Evolutionary conservation across 2,329 filamentous ascomycete species (phyloP).

Genomic region (Sporothrix schenckii): DNA sequence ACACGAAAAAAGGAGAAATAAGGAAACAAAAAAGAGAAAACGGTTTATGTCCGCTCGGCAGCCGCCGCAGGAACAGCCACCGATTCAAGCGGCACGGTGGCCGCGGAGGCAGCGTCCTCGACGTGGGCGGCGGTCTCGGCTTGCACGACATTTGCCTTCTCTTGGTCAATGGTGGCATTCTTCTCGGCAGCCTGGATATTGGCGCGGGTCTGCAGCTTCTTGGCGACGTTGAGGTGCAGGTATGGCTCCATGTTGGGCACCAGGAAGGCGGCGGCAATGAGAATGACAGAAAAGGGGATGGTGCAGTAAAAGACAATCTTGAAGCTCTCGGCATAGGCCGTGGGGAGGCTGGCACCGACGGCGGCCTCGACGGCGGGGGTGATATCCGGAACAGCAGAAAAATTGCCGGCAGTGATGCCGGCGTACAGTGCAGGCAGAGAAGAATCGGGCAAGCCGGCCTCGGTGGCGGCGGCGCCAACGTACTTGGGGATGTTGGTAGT

Average conservation of each 20-base stretch:
- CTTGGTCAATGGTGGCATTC: constrained; percentile 8
- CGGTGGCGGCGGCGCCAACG: constrained; percentile 44
- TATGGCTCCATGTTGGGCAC: constrained; percentile 50
- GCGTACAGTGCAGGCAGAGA: constrained; percentile 44
- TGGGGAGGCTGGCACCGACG: constrained; percentile 44
- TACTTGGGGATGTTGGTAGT: constrained; percentile 42
- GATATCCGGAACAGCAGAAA: constrained; percentile 44
- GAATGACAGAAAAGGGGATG: constrained; percentile 47
- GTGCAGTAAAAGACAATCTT: constrained; percentile 48
- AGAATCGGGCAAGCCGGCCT: constrained; percentile 44
- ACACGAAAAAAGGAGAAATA: neutral
- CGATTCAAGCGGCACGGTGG: constrained; percentile 9
- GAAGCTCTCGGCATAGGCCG: constrained; percentile 51
- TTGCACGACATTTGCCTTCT: constrained; percentile 12
- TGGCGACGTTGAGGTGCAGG: constrained; percentile 50
- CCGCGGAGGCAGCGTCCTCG: constrained; percentile 1
- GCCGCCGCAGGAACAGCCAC: neutral
- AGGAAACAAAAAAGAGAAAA: neutral
- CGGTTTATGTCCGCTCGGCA: neutral
- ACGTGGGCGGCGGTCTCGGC: constrained; percentile 16
- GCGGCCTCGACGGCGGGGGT: constrained; percentile 43
- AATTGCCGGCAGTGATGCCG: constrained; percentile 42
- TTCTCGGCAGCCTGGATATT: constrained; percentile 25
- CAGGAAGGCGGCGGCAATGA: constrained; percentile 46
- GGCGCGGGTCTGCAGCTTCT: constrained; percentile 44